A percentile compares a stretch with the other conserved stretches of the same genome.
Evolutionary conservation across 331 rosid species (phyloP).

Genomic region (Acacia concinna): DNA sequence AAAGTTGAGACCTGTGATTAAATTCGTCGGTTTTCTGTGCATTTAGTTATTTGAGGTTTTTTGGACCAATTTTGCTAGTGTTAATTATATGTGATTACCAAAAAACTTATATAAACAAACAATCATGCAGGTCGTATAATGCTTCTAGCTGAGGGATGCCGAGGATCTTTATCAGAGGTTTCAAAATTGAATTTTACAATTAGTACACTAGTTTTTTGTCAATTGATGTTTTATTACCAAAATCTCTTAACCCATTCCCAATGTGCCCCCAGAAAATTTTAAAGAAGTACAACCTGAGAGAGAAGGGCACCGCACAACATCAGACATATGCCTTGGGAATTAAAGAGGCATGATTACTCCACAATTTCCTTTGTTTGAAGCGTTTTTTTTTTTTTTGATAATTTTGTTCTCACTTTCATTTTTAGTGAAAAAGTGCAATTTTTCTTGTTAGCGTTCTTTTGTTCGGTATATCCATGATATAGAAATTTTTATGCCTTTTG

Average conservation of each 20-base stretch:
- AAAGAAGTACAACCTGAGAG: constrained; percentile 71
- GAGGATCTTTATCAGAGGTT: constrained; percentile 96
- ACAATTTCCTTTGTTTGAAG: constrained; percentile 4
- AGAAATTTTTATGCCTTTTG: not conserved
- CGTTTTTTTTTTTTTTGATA: not conserved
- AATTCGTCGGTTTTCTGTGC: constrained; percentile 4
- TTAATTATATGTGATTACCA: not conserved
- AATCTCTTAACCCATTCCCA: constrained; percentile 15
- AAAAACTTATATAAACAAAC: constrained; percentile 2
- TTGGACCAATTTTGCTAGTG: constrained; percentile 14
- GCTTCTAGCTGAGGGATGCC: constrained; percentile 93
- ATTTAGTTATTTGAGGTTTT: constrained; percentile 23
- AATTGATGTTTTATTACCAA: constrained; percentile 28
- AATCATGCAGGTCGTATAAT: constrained; percentile 62
- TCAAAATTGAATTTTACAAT: constrained; percentile 31
- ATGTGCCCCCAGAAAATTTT: constrained; percentile 57
- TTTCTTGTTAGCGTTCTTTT: constrained; percentile 16
- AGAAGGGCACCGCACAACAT: constrained; percentile 75
- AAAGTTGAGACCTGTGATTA: not conserved
- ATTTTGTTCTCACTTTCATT: not conserved
- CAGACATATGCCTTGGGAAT: constrained; percentile 96
- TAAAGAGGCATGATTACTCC: constrained; percentile 61
- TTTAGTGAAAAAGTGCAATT: constrained; percentile 11
- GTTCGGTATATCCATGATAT: not conserved
- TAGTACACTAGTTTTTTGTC: constrained; percentile 24